phyloP scores from a whole-genome alignment of 1,139 yeast genomes.

The Arxiozyma slooffiae region DNA sequence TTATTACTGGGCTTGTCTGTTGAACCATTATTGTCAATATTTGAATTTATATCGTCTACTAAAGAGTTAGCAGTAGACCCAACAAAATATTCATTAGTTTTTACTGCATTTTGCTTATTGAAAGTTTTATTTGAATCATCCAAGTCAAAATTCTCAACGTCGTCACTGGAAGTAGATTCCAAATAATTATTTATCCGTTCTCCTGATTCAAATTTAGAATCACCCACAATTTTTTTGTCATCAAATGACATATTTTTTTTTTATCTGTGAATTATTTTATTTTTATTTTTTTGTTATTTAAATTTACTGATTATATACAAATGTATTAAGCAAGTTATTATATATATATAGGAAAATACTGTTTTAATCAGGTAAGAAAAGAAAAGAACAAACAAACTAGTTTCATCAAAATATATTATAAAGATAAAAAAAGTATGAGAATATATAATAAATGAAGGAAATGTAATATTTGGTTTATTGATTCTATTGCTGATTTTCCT shows the following conservation, averaged over 20 bases:
- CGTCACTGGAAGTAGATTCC: conserved; percentile 1
- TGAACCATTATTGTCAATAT: background rate
- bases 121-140: background rate
- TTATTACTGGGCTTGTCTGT: background rate
- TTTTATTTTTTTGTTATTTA: too few species aligned
- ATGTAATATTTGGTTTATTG: too few species aligned
- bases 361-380: too few species aligned
- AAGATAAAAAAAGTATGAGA: background rate
- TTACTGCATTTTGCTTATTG: background rate
- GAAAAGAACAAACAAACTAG: too few species aligned
- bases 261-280: too few species aligned
- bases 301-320: too few species aligned
- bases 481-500: background rate
- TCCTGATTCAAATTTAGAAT: background rate
- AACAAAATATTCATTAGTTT: background rate
- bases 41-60: background rate
- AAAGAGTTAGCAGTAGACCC: background rate
- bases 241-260: background rate
- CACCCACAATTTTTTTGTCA: background rate
- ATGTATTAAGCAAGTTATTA: too few species aligned
- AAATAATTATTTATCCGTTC: background rate
- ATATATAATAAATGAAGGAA: background rate
- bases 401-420: background rate
- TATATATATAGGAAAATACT: too few species aligned
- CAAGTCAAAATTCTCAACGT: background rate